Evolutionary conservation across 164 flowering plant species (phyloP), one percentile per base, ranked within the genome.

Genomic region (Annona cherimola): DNA sequence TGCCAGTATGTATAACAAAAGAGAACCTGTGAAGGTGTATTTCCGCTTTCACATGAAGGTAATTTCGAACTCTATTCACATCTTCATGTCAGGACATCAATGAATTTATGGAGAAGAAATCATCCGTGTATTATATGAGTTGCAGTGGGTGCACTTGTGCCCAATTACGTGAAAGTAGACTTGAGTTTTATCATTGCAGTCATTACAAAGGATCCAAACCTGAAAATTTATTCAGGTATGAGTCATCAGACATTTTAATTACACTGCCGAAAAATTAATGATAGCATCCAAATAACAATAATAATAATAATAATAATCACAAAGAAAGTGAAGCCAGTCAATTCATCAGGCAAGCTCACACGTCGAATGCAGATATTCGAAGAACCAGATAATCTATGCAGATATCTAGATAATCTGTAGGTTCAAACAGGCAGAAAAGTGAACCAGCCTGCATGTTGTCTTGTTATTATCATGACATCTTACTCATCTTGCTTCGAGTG

Each of bases 191-290:
- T 89, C 88, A 40, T 87, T 89, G 87, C 98, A 92, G 81, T 92
- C 98, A 45, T 94, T 94, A 68, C 97, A 92, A 40, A 92, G 84
- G 64, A 94, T 94, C 98, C 98, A 94, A 26, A 92, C 92, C 98
- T 94, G 92, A 79, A 79, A 74, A 59, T 69, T 64, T 16, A 9
- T 40, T 41, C 2, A 3, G 42, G 12, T 64, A n/a, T 4, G 63
- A 64, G 40, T 18, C 45, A 14, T 26, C 35, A 26, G 35, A 26
- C 35, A 26, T 26, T 26, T 26, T 26, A 26, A 26, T 26, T 26
- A 26, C 35, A 26, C 35, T 26, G 35, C 35, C 1, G 35, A 26
- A 26, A 26, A 26, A 26, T 26, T 26, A 26, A 26, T 26, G 35
- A 26, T 26, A 26, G 35, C 35, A 26, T 9, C 1, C 14, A 5